Evolutionary conservation across 148 eudicot genomes (phyloP).

Genomic region (Arbutus unedo): DNA sequence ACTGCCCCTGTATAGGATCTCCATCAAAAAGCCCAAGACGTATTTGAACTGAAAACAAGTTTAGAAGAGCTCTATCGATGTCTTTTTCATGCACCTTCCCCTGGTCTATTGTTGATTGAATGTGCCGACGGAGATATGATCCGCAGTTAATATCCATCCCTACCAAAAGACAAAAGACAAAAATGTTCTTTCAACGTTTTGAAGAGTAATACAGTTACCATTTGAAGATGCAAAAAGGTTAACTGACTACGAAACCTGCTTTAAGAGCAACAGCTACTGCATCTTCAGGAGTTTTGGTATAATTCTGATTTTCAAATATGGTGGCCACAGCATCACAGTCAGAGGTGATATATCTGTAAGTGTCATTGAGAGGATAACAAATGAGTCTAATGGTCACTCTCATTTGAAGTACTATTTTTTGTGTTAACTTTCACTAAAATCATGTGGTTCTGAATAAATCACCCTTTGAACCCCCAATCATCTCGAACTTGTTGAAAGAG

Average conservation of each 20-base stretch:
- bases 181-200: slow-evolving; percentile 11
- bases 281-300: slow-evolving; percentile 63
- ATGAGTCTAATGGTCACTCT: slow-evolving; percentile 15
- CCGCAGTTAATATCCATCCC: slow-evolving; percentile 95
- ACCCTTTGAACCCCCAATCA: slow-evolving; percentile 93
- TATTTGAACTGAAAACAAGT: slow-evolving; percentile 70
- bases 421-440: slow-evolving; percentile 3
- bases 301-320: slow-evolving; percentile 73
- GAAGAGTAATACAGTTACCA: background rate
- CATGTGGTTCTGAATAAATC: slow-evolving; percentile 22
- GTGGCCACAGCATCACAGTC: slow-evolving; percentile 99
- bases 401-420: slow-evolving; percentile 1
- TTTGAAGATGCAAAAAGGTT: background rate
- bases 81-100: slow-evolving; percentile 70
- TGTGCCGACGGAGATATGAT: slow-evolving; percentile 65
- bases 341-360: slow-evolving; percentile 74
- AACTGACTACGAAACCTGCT: slow-evolving; percentile 61
- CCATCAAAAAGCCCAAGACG: slow-evolving; percentile 86
- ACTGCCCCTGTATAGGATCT: slow-evolving; percentile 48
- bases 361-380: slow-evolving; percentile 20
- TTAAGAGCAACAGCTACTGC: slow-evolving; percentile 80
- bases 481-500: slow-evolving; percentile 71
- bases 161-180: slow-evolving; percentile 20
- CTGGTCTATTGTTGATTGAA: slow-evolving; percentile 59
- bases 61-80: slow-evolving; percentile 70